These are phyloP conservation scores for Calonectria honghensis DNA, from an alignment of 2,329 filamentous ascomycete species.

Conservation along the genomic window DNA sequence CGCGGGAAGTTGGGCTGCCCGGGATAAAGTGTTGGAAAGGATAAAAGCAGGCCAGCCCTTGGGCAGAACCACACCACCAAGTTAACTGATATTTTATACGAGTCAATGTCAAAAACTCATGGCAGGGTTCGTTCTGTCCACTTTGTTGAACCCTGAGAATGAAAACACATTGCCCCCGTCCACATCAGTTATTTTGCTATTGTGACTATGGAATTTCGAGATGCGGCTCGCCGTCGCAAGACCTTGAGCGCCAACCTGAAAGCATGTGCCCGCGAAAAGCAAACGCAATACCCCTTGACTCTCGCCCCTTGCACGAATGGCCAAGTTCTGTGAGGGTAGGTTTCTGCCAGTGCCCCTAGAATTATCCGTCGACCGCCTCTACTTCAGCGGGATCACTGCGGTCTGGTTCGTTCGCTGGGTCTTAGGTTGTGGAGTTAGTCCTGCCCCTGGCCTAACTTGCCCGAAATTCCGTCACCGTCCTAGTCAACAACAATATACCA, in stretches of 20 bases:
- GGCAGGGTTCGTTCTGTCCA: not conserved
- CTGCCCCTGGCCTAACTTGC: not conserved
- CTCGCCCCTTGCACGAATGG: not conserved
- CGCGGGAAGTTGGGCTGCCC: not conserved
- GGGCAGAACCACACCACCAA: not conserved
- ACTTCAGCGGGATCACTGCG: not conserved
- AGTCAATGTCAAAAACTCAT: not conserved
- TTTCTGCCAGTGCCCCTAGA: not conserved
- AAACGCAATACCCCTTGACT: not conserved
- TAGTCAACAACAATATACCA: not conserved
- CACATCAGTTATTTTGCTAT: not conserved
- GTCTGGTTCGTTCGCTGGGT: not conserved
- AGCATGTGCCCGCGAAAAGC: not conserved
- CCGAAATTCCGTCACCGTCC: not conserved
- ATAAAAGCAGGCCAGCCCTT: not conserved
- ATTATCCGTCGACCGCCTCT: not conserved
- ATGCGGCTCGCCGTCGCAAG: not conserved
- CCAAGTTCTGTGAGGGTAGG: not conserved
- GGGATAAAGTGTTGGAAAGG: not conserved
- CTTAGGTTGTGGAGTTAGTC: not conserved
- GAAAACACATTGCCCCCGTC: not conserved
- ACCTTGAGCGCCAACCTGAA: not conserved
- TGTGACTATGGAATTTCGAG: not conserved
- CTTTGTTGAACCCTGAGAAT: not conserved
- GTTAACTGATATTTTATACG: not conserved